phyloP scores from a whole-genome alignment of 176 grass and related monocot species.

The Musa troglodytarum region DNA sequence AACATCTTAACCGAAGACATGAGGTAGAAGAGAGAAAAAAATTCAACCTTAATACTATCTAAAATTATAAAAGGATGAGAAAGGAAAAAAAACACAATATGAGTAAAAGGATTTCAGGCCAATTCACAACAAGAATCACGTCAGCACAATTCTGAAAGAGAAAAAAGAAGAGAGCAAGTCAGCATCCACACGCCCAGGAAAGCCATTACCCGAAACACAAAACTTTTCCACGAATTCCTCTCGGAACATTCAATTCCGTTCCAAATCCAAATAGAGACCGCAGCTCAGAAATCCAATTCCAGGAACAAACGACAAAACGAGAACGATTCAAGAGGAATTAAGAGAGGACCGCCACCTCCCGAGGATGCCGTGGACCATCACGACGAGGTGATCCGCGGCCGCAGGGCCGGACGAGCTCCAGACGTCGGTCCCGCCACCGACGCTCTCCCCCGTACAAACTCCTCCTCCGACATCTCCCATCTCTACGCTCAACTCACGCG shows the following conservation, averaged over 20 bases:
- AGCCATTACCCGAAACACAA: neutral
- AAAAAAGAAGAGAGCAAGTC: neutral
- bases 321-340: no score
- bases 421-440: constrained; percentile 12
- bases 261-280: neutral
- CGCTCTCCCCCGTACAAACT: constrained; percentile 20
- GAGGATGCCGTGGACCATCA: constrained; percentile 40
- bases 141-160: neutral
- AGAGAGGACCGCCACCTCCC: constrained; percentile 11
- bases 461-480: neutral
- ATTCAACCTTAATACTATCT: neutral
- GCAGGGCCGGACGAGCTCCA: constrained; percentile 15
- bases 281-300: neutral
- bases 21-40: neutral
- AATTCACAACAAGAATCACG: neutral
- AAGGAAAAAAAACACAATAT: neutral
- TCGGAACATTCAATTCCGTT: neutral
- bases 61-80: neutral
- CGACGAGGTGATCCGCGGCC: constrained; percentile 31
- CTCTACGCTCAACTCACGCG: neutral
- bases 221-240: neutral
- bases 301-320: neutral
- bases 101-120: neutral
- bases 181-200: neutral
- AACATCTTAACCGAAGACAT: no score